These are phyloP conservation scores for Backusella morwellensis DNA, from an alignment of 192 early-diverging fungal genomes.

Conservation along the genomic window DNA sequence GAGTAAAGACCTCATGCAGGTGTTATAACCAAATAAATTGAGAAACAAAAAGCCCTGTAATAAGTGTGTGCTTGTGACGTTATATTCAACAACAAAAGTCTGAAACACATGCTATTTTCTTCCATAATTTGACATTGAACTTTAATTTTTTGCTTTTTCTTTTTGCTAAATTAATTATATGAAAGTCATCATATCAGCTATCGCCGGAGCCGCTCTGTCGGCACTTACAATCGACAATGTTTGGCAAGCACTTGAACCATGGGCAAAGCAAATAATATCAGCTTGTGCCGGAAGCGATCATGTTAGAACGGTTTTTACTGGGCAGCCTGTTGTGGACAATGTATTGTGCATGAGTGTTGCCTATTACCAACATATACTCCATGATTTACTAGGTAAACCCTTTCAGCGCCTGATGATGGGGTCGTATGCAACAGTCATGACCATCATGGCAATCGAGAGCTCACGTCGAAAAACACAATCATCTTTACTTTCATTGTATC, in stretches of 20 bases:
- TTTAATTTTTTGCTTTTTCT: background rate
- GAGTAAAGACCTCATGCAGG: no score
- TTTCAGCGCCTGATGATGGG: background rate
- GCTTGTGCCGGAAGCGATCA: background rate
- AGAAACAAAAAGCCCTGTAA: no score
- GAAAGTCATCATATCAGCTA: background rate
- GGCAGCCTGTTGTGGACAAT: background rate
- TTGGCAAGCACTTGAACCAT: background rate
- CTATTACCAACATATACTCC: constrained; percentile 8
- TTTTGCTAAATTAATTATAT: background rate
- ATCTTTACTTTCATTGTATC: background rate
- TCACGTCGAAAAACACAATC: background rate
- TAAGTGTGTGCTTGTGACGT: no score
- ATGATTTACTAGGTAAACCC: constrained; percentile 9
- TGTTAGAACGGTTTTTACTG: background rate
- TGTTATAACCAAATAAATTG: no score
- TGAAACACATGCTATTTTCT: background rate
- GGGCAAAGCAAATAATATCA: background rate
- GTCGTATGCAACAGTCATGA: background rate
- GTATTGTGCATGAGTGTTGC: background rate
- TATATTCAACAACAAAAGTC: background rate
- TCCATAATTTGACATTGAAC: background rate
- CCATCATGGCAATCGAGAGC: constrained; percentile 16
- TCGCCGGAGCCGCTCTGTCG: background rate
- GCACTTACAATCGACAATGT: background rate